Percentiles rank a stretch among this genome's conserved stretches.
These are phyloP conservation scores for Fulvia fulva DNA, from an alignment of 2,329 filamentous ascomycete genomes.

Conservation along the genomic window DNA sequence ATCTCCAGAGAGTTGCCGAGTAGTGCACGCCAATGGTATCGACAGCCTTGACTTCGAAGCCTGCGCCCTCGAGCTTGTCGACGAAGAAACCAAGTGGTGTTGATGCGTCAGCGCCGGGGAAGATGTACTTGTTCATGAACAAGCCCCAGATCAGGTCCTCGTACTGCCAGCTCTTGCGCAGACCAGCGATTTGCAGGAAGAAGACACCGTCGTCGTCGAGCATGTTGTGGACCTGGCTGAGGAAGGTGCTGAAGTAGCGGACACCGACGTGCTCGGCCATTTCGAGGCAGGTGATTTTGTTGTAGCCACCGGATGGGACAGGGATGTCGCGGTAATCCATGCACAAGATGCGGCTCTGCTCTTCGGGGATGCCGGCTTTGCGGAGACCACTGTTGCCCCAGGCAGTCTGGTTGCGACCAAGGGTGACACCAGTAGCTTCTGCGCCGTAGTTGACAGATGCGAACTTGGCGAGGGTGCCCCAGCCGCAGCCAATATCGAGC, in stretches of 20 bases:
- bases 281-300: constrained; percentile 96
- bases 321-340: constrained; percentile 97
- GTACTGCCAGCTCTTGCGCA: constrained; percentile 94
- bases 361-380: constrained; percentile 74
- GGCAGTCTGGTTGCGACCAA: constrained; percentile 91
- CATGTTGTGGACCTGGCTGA: constrained; percentile 88
- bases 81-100: constrained; percentile 87
- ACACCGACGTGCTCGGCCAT: constrained; percentile 99
- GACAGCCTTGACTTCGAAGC: constrained; percentile 84
- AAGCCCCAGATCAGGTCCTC: constrained; percentile 97
- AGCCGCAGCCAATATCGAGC: constrained; percentile 95
- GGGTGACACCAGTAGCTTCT: constrained; percentile 81
- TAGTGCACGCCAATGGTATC: constrained; percentile 97
- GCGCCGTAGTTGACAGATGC: constrained; percentile 90
- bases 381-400: constrained; percentile 92
- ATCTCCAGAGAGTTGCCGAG: constrained; percentile 92
- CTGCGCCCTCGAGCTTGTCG: constrained; percentile 76
- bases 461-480: constrained; percentile 93
- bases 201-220: constrained; percentile 93
- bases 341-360: constrained; percentile 88
- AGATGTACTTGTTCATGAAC: constrained; percentile 99
- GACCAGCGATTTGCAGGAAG: constrained; percentile 91
- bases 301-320: constrained; percentile 67
- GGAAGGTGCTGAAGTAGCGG: constrained; percentile 75
- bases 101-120: constrained; percentile 93